Evolutionary conservation across 83 land plant species (phyloP), one percentile per base, ranked within the genome.

Genomic region (Diphasiastrum complanatum): DNA sequence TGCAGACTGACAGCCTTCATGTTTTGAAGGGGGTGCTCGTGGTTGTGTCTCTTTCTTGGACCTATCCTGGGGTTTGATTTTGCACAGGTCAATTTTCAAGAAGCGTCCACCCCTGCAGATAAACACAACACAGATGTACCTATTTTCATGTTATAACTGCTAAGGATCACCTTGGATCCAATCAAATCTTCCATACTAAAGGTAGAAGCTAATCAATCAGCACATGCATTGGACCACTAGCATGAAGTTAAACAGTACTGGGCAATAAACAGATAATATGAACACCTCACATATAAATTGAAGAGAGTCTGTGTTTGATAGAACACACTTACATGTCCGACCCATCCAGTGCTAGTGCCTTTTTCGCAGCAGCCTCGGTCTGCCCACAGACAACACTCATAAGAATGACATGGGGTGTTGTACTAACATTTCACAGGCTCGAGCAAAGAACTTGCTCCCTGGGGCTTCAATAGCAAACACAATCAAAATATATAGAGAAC

Each of bases 311-410:
- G 43, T 38, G 27, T 31, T 33, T 30, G 0, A 27, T 26, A 19
- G 36, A 1, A 33, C 22, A n/a, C 20, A 62, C 91, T 84, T 65
- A 90, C 99, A 93, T 93, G 64, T 89, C 96, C 33, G 96, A 70
- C 40, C 96, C 96, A 76, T 93, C 86, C 20, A 83, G 76, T 26
- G 78, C 88, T 38, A 93, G 65, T 18, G 96, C 99, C 54, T 85
- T 76, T 69, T 83, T 81, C 16, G 84, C 91, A 50, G 86, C 91
- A 47, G 78, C 89, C 78, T 81, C 88, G n/a, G 96, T 93, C 99
- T 93, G 86, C 48, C 68, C 41, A 55, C 49, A 22, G 27, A 69
- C 43, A 57, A 36, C 26, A 30, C 2, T 3, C 1, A 48, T 1
- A 65, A 45, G 8, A 30, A 25, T 53, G 8, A 5, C 16, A 53